Base-by-base conservation (phyloP, 169 alveolate species). In the Amoebophrya sp. region DNA sequence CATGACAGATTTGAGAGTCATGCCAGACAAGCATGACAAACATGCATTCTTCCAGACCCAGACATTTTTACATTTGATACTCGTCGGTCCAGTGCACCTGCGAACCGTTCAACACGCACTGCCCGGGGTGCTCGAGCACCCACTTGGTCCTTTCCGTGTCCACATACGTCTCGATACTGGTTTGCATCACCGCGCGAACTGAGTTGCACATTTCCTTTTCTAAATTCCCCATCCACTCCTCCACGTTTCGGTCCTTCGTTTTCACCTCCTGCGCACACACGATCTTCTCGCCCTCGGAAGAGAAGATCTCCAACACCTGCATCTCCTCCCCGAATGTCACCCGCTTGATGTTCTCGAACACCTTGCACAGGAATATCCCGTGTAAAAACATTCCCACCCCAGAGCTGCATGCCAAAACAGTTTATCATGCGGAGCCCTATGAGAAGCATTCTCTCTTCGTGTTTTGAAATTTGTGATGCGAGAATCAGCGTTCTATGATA, bases 41-140 rank as follows among this genome's bases (percentile, higher is more conserved):
- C n/a, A n/a, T n/a, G n/a, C n/a, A n/a, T n/a, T n/a, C n/a, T n/a
- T n/a, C n/a, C n/a, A n/a, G n/a, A n/a, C n/a, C n/a, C n/a, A n/a
- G n/a, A n/a, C n/a, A n/a, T 92, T 0, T 55, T 55, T 33, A 55
- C 33, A 2, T 55, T 55, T 2, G 7, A 23, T 3, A 55, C 83
- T 10, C 32, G 29, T 12, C 89, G 35, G 39, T 77, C 99, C 99
- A 98, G 93, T 95, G 97, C 39, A 97, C 95, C 91, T 97, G 97
- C 92, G 97, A 94, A n/a, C 98, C 98, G 89, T 97, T 97, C 93
- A 98, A 94, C 41, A 97, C 97, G 39, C 97, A 95, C 93, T 97
- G 98, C 25, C 99, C 99, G 7, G 99, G 98, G 94, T 97, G 98
- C 89, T 92, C 90, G 90, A 93, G 89, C 3, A 97, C 98, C 99